Conservation (phyloP, 2,329 filamentous ascomycete genomes). For the Penicillium oxalicum region DNA sequence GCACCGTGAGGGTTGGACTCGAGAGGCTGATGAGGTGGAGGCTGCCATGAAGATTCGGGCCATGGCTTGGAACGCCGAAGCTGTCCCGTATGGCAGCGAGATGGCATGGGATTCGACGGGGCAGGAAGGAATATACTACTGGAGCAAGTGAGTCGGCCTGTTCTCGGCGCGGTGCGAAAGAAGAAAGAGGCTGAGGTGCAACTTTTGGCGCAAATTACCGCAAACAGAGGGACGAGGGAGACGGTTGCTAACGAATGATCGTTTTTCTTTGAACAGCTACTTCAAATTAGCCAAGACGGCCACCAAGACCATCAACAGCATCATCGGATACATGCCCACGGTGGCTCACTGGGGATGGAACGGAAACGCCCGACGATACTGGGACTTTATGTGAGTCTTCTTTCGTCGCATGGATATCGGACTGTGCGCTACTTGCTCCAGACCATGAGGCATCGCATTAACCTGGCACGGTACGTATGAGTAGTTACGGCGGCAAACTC, state of each 20-base stretch:
- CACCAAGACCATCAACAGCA: constrained; percentile 50
- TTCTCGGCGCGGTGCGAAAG: not conserved
- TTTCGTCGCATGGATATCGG: not conserved
- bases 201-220: too few species aligned
- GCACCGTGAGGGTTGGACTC: constrained; percentile 41
- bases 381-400: constrained; percentile 47
- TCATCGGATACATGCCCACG: constrained; percentile 53
- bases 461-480: too few species aligned
- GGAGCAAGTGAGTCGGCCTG: constrained; percentile 41
- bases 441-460: too few species aligned
- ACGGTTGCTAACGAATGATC: too few species aligned
- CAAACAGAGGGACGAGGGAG: too few species aligned
- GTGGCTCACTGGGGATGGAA: constrained; percentile 60
- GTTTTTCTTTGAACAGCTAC: constrained; percentile 26
- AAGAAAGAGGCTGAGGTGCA: too few species aligned
- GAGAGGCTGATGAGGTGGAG: constrained; percentile 39
- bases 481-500: constrained; percentile 39
- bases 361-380: constrained; percentile 55
- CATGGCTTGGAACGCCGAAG: constrained; percentile 45
- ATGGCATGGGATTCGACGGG: constrained; percentile 60
- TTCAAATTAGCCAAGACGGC: constrained; percentile 46
- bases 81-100: constrained; percentile 54
- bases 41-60: constrained; percentile 47
- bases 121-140: constrained; percentile 57
- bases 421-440: too few species aligned